Base-by-base conservation (phyloP, 2,329 filamentous ascomycete species). In the Talaromyces albobiverticillius region DNA sequence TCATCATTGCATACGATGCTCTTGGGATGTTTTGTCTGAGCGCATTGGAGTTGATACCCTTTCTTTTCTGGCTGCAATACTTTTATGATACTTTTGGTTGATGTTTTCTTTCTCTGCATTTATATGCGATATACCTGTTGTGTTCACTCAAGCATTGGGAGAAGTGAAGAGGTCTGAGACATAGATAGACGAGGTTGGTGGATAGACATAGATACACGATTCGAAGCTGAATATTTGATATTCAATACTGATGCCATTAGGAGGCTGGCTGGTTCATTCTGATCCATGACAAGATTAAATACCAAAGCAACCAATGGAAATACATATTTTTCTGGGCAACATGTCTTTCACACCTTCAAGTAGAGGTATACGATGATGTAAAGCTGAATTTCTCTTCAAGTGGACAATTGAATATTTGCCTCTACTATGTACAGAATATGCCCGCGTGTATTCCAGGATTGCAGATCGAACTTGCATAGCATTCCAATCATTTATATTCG, bases 11-110 rank as follows among this genome's bases (percentile, higher is more conserved):
- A 51, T 55, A 55, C 14, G 47, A 31, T 55, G 32, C 47, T 55
- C 53, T 50, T 51, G 43, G 53, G 26, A 42, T 51, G 53, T 51
- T 40, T 32, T 42, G 31, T 46, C 53, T 50, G 38, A 51, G 53
- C 53, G 46, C 36, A 46, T 46, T 46, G 53, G 53, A 47, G 53
- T 55, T 55, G 42, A 55, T 55, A 55, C 53, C 53, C 53, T 46
- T 40, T 23, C 32, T 47, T n/a, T 18, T 32, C 31, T 25, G 46
- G 34, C n/a, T 48, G 18, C 46, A 48, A 32, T 48, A n/a, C n/a
- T n/a, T 49, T 48, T 50, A 41, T 38, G 31, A 26, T 36, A n/a
- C 34, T 34, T 50, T 32, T 13, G 18, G 18, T n/a, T 11, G 26
- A 47, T 47, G 29, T 47, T 47, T 31, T 16, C 34, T 38, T 42